Evolutionary conservation across 495 filamentous ascomycete genomes (phyloP).

Genomic region (Paragyromitra xinjiangensis): DNA sequence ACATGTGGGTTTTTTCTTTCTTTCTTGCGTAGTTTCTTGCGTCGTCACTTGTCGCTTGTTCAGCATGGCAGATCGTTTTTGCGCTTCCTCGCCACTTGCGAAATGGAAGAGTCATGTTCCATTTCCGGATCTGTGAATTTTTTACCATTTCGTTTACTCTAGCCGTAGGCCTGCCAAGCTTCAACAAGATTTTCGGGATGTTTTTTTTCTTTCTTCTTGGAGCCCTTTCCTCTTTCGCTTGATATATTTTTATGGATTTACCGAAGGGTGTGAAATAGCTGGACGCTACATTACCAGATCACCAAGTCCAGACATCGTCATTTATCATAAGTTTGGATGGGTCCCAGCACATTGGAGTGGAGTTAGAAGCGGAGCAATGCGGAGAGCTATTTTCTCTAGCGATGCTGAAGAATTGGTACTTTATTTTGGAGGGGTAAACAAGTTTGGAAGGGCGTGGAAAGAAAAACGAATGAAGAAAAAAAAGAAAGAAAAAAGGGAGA

Average conservation of each 20-base stretch:
- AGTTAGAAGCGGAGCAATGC: slow-evolving; percentile 43
- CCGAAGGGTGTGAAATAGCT: slow-evolving; percentile 43
- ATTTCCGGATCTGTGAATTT: slow-evolving; percentile 24
- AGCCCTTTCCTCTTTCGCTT: slow-evolving; percentile 6
- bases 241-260: slow-evolving; percentile 33
- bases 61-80: slow-evolving; percentile 33
- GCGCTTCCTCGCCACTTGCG: slow-evolving; percentile 32
- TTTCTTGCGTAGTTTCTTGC: slow-evolving; percentile 38
- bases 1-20: slow-evolving; percentile 23
- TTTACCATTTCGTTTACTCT: slow-evolving; percentile 47
- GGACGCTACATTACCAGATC: slow-evolving; percentile 27
- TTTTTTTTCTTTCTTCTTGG: background rate
- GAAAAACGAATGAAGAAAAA: slow-evolving; percentile 30
- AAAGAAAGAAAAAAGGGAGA: slow-evolving; percentile 30
- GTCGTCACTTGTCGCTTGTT: slow-evolving; percentile 31
- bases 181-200: slow-evolving; percentile 20
- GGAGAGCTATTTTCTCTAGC: slow-evolving; percentile 31
- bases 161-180: slow-evolving; percentile 25
- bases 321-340: slow-evolving; percentile 26
- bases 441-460: slow-evolving; percentile 44
- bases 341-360: slow-evolving; percentile 27
- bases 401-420: slow-evolving; percentile 8
- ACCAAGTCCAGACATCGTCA: slow-evolving; percentile 33
- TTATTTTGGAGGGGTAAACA: slow-evolving; percentile 39
- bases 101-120: slow-evolving; percentile 35